Evolutionary conservation across 352 stramenopile genomes (phyloP).

Genomic region (Globisporangium heterothallicum): DNA sequence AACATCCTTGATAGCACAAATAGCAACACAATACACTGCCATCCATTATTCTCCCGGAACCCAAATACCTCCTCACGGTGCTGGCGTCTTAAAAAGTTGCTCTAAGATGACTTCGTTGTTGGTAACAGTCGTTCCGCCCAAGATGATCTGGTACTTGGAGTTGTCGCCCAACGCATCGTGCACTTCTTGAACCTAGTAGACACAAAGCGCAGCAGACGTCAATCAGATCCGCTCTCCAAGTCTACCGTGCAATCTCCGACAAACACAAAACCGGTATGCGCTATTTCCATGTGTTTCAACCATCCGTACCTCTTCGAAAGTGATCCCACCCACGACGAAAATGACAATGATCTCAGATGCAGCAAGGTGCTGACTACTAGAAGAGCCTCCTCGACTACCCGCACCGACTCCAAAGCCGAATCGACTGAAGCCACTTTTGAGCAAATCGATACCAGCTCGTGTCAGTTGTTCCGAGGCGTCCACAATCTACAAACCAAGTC

Average conservation of each 20-base stretch:
- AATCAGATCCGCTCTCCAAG: too few species aligned
- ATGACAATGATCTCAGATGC: constrained; percentile 45
- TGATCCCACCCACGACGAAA: constrained; percentile 77
- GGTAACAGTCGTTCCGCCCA: constrained; percentile 70
- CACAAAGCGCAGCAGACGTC: too few species aligned
- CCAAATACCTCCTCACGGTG: constrained; percentile 2
- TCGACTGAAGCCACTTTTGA: constrained; percentile 79
- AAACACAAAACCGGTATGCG: too few species aligned
- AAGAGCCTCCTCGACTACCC: constrained; percentile 7
- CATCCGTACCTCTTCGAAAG: constrained; percentile 56
- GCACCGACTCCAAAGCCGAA: constrained; percentile 53
- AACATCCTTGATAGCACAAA: background rate
- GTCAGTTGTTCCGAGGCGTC: constrained; percentile 77
- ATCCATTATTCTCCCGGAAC: background rate
- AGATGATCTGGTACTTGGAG: constrained; percentile 49
- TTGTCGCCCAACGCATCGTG: constrained; percentile 45
- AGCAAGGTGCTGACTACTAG: constrained; percentile 23
- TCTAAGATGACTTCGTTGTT: constrained; percentile 60
- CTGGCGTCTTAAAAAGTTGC: constrained; percentile 36
- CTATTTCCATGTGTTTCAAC: background rate
- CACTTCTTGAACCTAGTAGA: constrained; percentile 56
- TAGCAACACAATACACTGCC: background rate
- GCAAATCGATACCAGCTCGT: constrained; percentile 65
- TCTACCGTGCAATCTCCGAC: too few species aligned
- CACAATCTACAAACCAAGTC: constrained; percentile 36